phyloP scores from a whole-genome alignment of 2,329 filamentous ascomycete species.

The Exophiala xenobiotica region DNA sequence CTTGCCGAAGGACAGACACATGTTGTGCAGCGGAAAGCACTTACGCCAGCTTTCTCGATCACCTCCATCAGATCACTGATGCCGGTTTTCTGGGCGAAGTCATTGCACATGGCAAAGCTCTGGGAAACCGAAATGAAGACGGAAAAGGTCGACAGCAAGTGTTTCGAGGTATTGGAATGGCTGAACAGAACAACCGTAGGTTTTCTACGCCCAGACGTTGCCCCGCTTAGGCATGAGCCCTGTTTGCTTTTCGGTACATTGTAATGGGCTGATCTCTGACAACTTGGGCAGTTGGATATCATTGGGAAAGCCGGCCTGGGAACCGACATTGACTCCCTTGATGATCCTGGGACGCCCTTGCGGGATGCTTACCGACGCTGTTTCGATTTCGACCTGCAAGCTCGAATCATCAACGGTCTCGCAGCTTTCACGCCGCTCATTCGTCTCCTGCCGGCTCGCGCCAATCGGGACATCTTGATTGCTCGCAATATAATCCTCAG shows the following conservation, averaged over 20 bases:
- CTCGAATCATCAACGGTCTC: constrained; percentile 42
- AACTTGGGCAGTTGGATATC: no score
- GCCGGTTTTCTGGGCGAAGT: constrained; percentile 45
- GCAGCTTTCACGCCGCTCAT: constrained; percentile 47
- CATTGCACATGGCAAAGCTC: constrained; percentile 44
- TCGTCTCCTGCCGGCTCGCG: constrained; percentile 41
- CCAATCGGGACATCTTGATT: constrained; percentile 42
- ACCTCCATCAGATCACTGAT: constrained; percentile 40
- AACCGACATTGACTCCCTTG: constrained; percentile 43
- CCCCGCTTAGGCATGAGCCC: no score
- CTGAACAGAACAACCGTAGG: constrained; percentile 46
- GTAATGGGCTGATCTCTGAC: no score
- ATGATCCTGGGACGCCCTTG: constrained; percentile 39
- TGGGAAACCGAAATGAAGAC: constrained; percentile 40
- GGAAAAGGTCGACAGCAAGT: constrained; percentile 33
- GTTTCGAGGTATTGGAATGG: constrained; percentile 44
- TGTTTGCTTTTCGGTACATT: no score
- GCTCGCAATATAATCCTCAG: constrained; percentile 40
- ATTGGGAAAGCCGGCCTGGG: constrained; percentile 46
- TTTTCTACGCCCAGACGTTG: no score
- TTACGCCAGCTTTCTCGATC: constrained; percentile 42
- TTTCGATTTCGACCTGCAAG: constrained; percentile 38
- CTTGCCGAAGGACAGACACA: constrained; percentile 47
- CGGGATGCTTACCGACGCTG: constrained; percentile 39
- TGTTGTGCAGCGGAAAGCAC: constrained; percentile 42